A percentile compares a stretch with the other conserved stretches of the same genome.
Conservation (phyloP, 106 monocot genomes). For the Amphibolis antarctica region DNA sequence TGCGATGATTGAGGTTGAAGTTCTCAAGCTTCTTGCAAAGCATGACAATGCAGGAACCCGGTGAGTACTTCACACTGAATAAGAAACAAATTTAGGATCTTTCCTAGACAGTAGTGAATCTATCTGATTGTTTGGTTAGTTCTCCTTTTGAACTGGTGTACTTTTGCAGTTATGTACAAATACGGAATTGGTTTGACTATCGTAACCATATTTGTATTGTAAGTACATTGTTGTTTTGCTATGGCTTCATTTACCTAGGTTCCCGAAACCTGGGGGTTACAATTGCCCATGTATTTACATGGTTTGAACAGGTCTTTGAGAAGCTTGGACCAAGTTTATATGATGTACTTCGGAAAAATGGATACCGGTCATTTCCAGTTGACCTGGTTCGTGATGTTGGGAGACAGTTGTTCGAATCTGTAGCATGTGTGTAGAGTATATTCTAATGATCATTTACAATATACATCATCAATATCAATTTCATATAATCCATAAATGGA, state of each 20-base stretch:
- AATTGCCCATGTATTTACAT: slow-evolving; percentile 50
- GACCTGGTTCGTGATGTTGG: slow-evolving; percentile 92
- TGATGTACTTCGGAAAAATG: slow-evolving; percentile 96
- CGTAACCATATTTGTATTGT: slow-evolving; percentile 99
- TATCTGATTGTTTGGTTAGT: neutral
- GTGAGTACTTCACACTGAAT: slow-evolving; percentile 17
- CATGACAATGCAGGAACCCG: slow-evolving; percentile 33
- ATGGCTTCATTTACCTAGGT: slow-evolving; percentile 31
- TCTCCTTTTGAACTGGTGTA: slow-evolving; percentile 17
- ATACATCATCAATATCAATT: neutral
- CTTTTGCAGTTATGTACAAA: slow-evolving; percentile 99
- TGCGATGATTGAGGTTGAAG: slow-evolving; percentile 88
- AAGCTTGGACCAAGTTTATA: slow-evolving; percentile 99
- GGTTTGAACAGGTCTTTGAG: slow-evolving; percentile 95
- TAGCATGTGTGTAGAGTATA: slow-evolving; percentile 83
- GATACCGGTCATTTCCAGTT: slow-evolving; percentile 84
- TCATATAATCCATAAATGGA: neutral
- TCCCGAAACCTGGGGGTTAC: slow-evolving; percentile 26
- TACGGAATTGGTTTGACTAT: slow-evolving; percentile 99
- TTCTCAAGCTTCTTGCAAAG: slow-evolving; percentile 66
- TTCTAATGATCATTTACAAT: slow-evolving; percentile 3
- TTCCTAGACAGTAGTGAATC: neutral
- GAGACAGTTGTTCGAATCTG: slow-evolving; percentile 87
- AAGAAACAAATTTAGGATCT: neutral
- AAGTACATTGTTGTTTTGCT: slow-evolving; percentile 65